Evolutionary conservation across 495 filamentous ascomycete species (phyloP).

Genomic region (Xylaria bambusicola): DNA sequence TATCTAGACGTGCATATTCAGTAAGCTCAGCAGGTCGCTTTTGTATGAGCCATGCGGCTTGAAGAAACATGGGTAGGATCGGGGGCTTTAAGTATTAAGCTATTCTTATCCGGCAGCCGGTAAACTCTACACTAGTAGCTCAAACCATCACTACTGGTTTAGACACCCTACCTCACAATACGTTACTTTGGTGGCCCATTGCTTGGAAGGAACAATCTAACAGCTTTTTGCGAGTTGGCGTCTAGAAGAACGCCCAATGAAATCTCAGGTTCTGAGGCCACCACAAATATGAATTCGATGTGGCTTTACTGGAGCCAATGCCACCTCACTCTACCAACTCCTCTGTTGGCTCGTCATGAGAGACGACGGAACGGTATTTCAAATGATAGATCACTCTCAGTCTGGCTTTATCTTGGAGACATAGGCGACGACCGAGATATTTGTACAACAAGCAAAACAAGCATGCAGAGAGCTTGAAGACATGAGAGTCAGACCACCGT

Average conservation of each 20-base stretch:
- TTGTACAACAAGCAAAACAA: constrained; percentile 18
- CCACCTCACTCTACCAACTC: not conserved
- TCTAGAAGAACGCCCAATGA: not conserved
- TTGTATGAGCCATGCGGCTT: too few relatives aligned
- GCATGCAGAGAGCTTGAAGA: constrained; percentile 2
- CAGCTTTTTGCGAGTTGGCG: not conserved
- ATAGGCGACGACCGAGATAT: not conserved
- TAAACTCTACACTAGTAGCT: constrained; percentile 1
- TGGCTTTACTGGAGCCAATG: not conserved
- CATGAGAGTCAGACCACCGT: not conserved
- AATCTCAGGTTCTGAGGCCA: not conserved
- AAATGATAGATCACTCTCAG: not conserved
- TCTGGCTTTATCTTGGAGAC: not conserved
- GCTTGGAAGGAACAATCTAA: not conserved
- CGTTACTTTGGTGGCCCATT: not conserved
- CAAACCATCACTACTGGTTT: not conserved
- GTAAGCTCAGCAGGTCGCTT: too few relatives aligned
- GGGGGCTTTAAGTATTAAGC: not conserved
- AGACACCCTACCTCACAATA: not conserved
- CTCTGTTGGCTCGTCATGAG: not conserved
- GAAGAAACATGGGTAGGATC: too few relatives aligned
- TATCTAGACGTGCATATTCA: too few relatives aligned
- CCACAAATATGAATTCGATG: constrained; percentile 1
- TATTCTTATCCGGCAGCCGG: not conserved
- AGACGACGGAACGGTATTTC: constrained; percentile 18